Base-by-base conservation (phyloP, 1,139 yeast species). In the Oligophagozyma castellii region DNA sequence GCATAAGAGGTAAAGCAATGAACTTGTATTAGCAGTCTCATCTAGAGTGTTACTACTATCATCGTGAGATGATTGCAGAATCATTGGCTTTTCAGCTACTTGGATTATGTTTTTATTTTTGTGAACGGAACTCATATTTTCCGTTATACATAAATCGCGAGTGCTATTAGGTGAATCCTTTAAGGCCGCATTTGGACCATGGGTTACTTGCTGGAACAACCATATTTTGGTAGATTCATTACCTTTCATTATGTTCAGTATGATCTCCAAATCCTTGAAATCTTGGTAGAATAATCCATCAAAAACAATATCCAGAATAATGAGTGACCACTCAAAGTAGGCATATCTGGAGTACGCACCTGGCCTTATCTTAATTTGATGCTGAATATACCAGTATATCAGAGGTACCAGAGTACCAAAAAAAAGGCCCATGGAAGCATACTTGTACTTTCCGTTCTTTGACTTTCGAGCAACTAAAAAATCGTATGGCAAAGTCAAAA, bases 261-360 rank as follows among this genome's bases (percentile, higher is more conserved):
- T 35, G 10, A 47, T 36, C 12, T 29, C 34, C 12, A 50, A 26
- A 14, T 65, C 66, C 26, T 61, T 44, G 44, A 86, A 81, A 45
- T 86, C 96, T 18, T 63, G 39, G 13, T 72, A 65, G 1, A 93
- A 67, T 67, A 84, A 76, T 1, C 89, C 63, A 53, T 89, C 98
- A 51, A 83, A 89, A 2, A 70, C 73, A 23, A 89, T 66, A 48
- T 89, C 98, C 35, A 84, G 65, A 15, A 83, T 44, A 35, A 89
- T 80, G 48, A 89, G 62, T 0, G 79, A 59, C 98, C 98, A 89
- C 55, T 89, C 98, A 46, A 83, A 78, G 54, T 83, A 84, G 1
- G 98, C 95, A 53, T 89, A 89, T 28, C 73, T 67, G 0, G 96
- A 84, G 53, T 89, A 89, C 4, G 98, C 95, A n/a, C 98, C 98